Evolutionary conservation across 345 rosid species (phyloP), one percentile per base, ranked within the genome.

Genomic region (Lagerstroemia speciosa): DNA sequence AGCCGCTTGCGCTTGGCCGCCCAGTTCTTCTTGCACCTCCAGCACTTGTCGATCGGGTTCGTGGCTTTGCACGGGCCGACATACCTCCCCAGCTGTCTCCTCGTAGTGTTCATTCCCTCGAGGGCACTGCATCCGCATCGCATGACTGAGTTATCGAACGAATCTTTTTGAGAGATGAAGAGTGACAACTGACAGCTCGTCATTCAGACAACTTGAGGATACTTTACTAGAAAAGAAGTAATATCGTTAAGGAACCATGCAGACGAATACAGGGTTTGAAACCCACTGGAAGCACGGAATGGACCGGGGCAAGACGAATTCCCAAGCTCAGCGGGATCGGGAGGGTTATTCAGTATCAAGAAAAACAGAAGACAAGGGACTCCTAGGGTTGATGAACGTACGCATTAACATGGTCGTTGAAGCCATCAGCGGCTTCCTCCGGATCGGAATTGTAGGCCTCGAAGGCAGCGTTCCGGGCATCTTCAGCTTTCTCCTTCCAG

Each of bases 41-140:
- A 80, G 79, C 86, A 83, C 20, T 67, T 32, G 69, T 83, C 84
- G 40, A 83, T 83, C 15, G 86, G 84, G 74, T 83, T 83, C 19
- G 78, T 72, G 43, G 76, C 76, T 31, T 16, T 8, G 71, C 84
- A 83, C 15, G 63, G 31, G 4, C 80, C 83, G 0, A 2, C 3
- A 33, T 65, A 12, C 30, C 63, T 45, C 8, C 46, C 9, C 62
- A 71, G 26, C 67, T 31, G 65, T 31, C 83, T 75, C 55, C 83
- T 80, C 1, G 80, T 80, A 70, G 69, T 66, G 66, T 76, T 80
- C 30, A 11, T 15, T 24, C 57, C 72, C 8, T 37, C 69, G 30
- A 64, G 52, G 72, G 53, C 33, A 67, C 72, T 68, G 65, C 33
- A 27, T 34, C 17, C 16, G 31, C 2, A 41, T 14, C 10, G 14